These are phyloP conservation scores for Chrysoporthe puriensis DNA, from an alignment of 2,329 filamentous ascomycete genomes.

Conservation along the genomic window DNA sequence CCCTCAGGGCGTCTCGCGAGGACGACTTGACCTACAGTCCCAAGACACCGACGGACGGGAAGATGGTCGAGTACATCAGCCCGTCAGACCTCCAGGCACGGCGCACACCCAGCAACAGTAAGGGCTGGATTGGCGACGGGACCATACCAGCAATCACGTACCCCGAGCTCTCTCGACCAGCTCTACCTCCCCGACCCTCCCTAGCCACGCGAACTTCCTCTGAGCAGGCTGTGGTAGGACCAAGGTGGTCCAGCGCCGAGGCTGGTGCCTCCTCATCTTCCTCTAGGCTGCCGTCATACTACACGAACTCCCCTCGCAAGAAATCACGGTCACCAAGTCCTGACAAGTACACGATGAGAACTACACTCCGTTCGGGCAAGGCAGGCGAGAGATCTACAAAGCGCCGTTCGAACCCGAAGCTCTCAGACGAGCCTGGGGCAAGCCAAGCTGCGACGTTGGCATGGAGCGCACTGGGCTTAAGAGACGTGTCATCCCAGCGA, in stretches of 20 bases:
- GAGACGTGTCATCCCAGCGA: constrained; percentile 37
- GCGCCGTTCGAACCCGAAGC: constrained; percentile 47
- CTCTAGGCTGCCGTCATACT: constrained; percentile 26
- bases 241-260: constrained; percentile 32
- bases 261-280: constrained; percentile 24
- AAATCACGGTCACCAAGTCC: constrained; percentile 57
- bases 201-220: constrained; percentile 58
- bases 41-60: constrained; percentile 30
- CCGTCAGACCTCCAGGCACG: constrained; percentile 30
- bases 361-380: constrained; percentile 59
- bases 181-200: constrained; percentile 60
- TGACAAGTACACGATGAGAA: constrained; percentile 65
- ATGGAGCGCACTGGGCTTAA: constrained; percentile 55
- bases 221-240: constrained; percentile 48
- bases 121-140: constrained; percentile 75
- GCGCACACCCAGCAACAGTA: constrained; percentile 32
- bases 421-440: constrained; percentile 55
- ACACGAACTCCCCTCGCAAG: constrained; percentile 30
- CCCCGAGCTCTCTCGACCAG: constrained; percentile 75
- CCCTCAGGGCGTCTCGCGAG: constrained; percentile 69
- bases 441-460: constrained; percentile 68
- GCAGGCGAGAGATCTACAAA: constrained; percentile 47
- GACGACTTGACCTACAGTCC: constrained; percentile 40
- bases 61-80: constrained; percentile 25
- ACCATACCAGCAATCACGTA: constrained; percentile 83